These are phyloP conservation scores for Didymella lethalis DNA, from an alignment of 2,329 filamentous ascomycete species.

Conservation along the genomic window DNA sequence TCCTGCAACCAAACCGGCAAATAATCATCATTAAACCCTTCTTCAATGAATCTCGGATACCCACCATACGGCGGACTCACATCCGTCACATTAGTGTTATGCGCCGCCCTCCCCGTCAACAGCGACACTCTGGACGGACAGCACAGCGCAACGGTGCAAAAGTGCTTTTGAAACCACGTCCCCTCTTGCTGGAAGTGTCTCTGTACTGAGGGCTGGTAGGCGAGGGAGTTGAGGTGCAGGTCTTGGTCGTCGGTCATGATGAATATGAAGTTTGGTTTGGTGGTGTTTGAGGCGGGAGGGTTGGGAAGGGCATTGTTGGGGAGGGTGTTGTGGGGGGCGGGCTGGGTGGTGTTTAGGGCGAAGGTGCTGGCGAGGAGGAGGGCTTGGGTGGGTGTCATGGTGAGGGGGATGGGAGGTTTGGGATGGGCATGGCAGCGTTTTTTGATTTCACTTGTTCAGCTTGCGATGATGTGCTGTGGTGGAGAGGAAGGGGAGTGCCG, in stretches of 20 bases:
- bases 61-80: conserved; percentile 64
- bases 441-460: background rate
- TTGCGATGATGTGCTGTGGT: background rate
- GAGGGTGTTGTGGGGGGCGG: too few relatives aligned
- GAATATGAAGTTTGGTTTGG: conserved; percentile 66
- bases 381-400: conserved; percentile 19
- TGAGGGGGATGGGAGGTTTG: background rate
- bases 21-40: conserved; percentile 72
- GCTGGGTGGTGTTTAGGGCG: background rate
- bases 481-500: background rate
- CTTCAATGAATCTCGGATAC: conserved; percentile 71
- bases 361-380: conserved; percentile 16
- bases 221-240: conserved; percentile 65
- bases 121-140: conserved; percentile 72
- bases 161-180: conserved; percentile 68
- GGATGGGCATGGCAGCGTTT: background rate
- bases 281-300: background rate
- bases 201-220: conserved; percentile 66
- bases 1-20: conserved; percentile 75
- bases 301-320: background rate
- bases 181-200: conserved; percentile 66
- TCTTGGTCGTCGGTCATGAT: conserved; percentile 75
- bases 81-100: conserved; percentile 75
- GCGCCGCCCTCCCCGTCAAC: conserved; percentile 71
- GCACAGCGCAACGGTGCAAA: conserved; percentile 71